phyloP scores from a whole-genome alignment of 2,329 filamentous ascomycete species.

The Byssoonygena ceratinophila region DNA sequence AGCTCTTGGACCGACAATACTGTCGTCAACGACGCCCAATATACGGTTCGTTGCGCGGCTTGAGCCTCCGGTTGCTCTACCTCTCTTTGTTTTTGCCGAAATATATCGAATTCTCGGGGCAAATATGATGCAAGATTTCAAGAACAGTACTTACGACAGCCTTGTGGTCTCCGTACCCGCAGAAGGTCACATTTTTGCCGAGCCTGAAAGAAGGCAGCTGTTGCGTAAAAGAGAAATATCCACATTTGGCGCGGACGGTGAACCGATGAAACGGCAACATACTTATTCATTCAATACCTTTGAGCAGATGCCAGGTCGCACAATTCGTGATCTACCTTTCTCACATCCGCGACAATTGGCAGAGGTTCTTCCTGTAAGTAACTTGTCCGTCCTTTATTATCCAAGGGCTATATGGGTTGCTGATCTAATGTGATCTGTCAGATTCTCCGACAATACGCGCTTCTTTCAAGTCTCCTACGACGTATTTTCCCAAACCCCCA shows the following conservation, averaged over 20 bases:
- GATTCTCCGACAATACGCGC: constrained; percentile 37
- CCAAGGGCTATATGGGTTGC: background rate
- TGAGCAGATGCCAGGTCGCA: constrained; percentile 32
- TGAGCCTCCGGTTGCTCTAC: constrained; percentile 35
- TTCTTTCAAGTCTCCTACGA: constrained; percentile 32
- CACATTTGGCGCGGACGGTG: constrained; percentile 25
- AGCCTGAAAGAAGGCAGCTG: constrained; percentile 22
- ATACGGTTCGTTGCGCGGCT: constrained; percentile 37
- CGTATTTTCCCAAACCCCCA: constrained; percentile 25
- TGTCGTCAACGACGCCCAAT: constrained; percentile 31
- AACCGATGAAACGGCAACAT: constrained; percentile 27
- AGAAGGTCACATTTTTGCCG: constrained; percentile 20
- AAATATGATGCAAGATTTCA: constrained; percentile 33
- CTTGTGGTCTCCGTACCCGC: constrained; percentile 27
- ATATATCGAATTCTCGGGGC: constrained; percentile 34
- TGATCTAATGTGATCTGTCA: constrained; percentile 15
- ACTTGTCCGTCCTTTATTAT: background rate
- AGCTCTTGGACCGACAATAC: constrained; percentile 31
- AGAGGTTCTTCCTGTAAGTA: constrained; percentile 34
- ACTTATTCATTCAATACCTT: constrained; percentile 37
- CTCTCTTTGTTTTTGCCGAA: constrained; percentile 32
- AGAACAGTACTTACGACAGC: constrained; percentile 31
- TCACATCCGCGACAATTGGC: constrained; percentile 38
- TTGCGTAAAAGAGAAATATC: constrained; percentile 27
- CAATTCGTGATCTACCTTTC: constrained; percentile 35